A percentile compares a stretch with the other conserved stretches of the same genome.
These are phyloP conservation scores for Delonix regia DNA, from an alignment of 306 rosid genomes.

Conservation along the genomic window DNA sequence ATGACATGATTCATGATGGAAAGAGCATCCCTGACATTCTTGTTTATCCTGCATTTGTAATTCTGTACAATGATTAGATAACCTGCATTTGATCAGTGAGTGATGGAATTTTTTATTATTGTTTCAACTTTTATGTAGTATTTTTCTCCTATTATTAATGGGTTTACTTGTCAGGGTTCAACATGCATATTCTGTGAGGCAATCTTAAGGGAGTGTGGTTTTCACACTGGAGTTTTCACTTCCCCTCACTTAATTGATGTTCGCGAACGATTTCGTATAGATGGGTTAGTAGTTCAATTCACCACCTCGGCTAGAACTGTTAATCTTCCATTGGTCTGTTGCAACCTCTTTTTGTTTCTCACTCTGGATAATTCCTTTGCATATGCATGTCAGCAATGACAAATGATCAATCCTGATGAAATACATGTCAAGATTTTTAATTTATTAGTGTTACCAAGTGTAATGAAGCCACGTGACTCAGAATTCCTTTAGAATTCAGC, in stretches of 20 bases:
- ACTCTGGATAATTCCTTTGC: background rate
- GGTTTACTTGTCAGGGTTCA: slow-evolving; percentile 58
- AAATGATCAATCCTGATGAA: slow-evolving; percentile 15
- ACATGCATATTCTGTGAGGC: slow-evolving; percentile 74
- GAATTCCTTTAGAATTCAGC: slow-evolving; percentile 24
- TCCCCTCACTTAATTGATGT: slow-evolving; percentile 75
- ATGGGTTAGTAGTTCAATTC: slow-evolving; percentile 60
- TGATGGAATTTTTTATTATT: too few relatives aligned
- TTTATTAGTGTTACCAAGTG: background rate
- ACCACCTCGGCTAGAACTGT: background rate
- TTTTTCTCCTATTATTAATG: background rate
- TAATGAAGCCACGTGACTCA: slow-evolving; percentile 1
- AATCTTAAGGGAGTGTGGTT: slow-evolving; percentile 72
- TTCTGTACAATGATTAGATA: slow-evolving; percentile 1
- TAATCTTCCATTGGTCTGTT: slow-evolving; percentile 2
- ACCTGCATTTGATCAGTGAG: background rate
- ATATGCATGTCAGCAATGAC: slow-evolving; percentile 3
- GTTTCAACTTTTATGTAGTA: background rate
- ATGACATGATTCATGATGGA: slow-evolving; percentile 29
- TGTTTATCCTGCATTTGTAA: slow-evolving; percentile 13
- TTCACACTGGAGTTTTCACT: slow-evolving; percentile 77
- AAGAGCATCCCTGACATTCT: slow-evolving; percentile 25
- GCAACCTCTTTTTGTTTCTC: background rate
- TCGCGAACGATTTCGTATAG: slow-evolving; percentile 70
- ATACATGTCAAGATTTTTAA: background rate